These are phyloP conservation scores for Bolboschoenoplectus hybrid DNA, from an alignment of 202 grass and related monocot genomes.

Conservation along the genomic window DNA sequence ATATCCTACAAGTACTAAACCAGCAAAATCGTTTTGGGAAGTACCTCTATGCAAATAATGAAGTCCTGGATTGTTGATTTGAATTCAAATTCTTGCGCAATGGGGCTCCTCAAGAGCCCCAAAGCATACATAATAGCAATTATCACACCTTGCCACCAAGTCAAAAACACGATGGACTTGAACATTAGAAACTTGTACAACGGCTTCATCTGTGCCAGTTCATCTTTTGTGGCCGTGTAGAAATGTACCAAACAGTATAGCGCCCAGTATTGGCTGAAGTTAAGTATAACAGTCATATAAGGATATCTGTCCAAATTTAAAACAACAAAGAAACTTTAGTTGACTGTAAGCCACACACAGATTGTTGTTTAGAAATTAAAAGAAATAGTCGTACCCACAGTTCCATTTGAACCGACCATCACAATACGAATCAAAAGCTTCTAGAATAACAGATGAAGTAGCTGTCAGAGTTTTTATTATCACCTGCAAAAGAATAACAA, in stretches of 20 bases:
- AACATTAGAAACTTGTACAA: constrained; percentile 92
- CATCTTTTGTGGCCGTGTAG: constrained; percentile 93
- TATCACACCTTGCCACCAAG: constrained; percentile 96
- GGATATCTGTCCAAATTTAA: constrained; percentile 68
- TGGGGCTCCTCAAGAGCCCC: constrained; percentile 81
- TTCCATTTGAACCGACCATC: constrained; percentile 88
- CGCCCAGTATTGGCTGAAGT: constrained; percentile 97
- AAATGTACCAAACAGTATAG: constrained; percentile 89
- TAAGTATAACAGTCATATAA: constrained; percentile 83
- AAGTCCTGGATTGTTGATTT: constrained; percentile 95
- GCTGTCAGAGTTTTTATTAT: constrained; percentile 97
- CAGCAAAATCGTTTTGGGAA: constrained; percentile 23
- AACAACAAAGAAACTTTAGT: constrained; percentile 24
- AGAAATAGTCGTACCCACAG: constrained; percentile 66
- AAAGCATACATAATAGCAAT: constrained; percentile 89
- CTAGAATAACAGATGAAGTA: constrained; percentile 79
- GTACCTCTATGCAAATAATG: constrained; percentile 99
- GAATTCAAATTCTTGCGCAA: constrained; percentile 85
- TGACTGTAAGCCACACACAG: constrained; percentile 7
- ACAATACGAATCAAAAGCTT: constrained; percentile 95
- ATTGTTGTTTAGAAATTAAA: constrained; percentile 34
- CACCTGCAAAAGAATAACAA: constrained; percentile 53
- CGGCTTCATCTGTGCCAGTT: constrained; percentile 85
- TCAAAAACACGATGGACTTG: constrained; percentile 97
- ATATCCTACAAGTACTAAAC: neutral